Percentiles rank a stretch among this genome's conserved stretches.
Evolutionary conservation across 140 eudicot genomes (phyloP).

Genomic region (Cichorium intybus): DNA sequence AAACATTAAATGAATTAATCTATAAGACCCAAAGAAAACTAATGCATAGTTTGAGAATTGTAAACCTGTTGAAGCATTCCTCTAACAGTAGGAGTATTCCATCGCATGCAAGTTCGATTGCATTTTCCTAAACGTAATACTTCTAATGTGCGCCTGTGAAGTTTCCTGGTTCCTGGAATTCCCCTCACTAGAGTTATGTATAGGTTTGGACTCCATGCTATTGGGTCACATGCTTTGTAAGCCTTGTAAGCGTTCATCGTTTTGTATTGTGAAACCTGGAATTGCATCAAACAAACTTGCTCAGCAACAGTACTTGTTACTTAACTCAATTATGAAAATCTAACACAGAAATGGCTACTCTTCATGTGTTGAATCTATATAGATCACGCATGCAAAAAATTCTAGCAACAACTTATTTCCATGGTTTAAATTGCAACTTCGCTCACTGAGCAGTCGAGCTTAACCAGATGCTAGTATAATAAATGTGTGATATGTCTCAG

Average conservation of each 20-base stretch:
- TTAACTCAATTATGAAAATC: neutral
- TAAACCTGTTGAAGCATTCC: conserved; percentile 97
- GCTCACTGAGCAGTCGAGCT: no score
- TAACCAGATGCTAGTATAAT: no score
- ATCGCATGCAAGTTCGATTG: conserved; percentile 77
- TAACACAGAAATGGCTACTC: neutral
- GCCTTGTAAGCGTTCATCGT: conserved; percentile 76
- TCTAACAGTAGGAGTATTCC: conserved; percentile 88
- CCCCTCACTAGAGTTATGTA: conserved; percentile 89
- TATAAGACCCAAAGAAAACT: neutral
- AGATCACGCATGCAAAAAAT: neutral
- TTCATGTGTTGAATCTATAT: neutral
- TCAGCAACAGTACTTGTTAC: neutral
- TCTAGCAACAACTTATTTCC: neutral
- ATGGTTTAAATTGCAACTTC: no score
- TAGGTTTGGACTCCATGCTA: conserved; percentile 67
- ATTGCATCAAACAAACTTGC: conserved; percentile 1
- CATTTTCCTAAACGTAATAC: conserved; percentile 80
- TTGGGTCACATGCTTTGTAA: conserved; percentile 71
- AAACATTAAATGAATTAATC: conserved; percentile 1
- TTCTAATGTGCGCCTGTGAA: conserved; percentile 79
- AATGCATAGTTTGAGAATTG: neutral
- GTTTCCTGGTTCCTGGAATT: conserved; percentile 82
- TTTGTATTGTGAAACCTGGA: conserved; percentile 16
- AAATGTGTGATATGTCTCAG: no score